Evolutionary conservation across 345 rosid genomes (phyloP), one percentile per base, ranked within the genome.

Genomic region (Firmiana major): DNA sequence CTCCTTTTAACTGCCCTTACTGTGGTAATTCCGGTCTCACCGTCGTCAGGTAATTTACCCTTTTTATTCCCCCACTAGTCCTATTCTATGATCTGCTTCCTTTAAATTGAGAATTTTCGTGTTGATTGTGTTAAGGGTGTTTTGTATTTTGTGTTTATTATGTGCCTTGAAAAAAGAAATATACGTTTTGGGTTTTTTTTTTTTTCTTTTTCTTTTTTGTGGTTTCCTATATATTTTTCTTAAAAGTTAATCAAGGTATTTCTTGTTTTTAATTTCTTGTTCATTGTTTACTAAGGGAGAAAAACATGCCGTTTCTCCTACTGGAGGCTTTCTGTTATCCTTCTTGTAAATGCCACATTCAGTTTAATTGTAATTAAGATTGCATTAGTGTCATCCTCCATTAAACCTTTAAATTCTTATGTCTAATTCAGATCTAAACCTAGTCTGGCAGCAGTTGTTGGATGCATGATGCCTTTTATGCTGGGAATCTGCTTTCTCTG

Each of bases 401-500:
- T 9, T 57, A 26, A 69, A 16, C 53, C 66, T 38, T 64, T 45
- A 58, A 60, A 31, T 80, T 7, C 34, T n/a, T 2, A 28, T n/a
- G 36, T 78, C 55, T 45, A 55, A 69, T 54, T 49, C 88, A 96
- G 99, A 80, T 92, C 99, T 26, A 96, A 93, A 76, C 98, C 93
- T 6, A 92, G 99, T 83, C 77, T 90, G 65, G 97, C 98, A 16
- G 97, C 98, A 54, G 85, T 86, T 80, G 94, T 96, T 45, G 99
- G 97, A 54, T 96, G 99, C 86, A 93, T 96, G 94, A 89, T 89
- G 92, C 99, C 98, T 0, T 78, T 93, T 79, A 87, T 89, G 91
- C 97, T 96, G 67, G 99, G 98, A 43, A 59, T 82, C 64, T 96
- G 99, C 88, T 96, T 93, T 77, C 97, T 96, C 36, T 90, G 92